These are phyloP conservation scores for Coemansia asiatica DNA, from an alignment of 192 early-diverging fungal species.

Conservation along the genomic window DNA sequence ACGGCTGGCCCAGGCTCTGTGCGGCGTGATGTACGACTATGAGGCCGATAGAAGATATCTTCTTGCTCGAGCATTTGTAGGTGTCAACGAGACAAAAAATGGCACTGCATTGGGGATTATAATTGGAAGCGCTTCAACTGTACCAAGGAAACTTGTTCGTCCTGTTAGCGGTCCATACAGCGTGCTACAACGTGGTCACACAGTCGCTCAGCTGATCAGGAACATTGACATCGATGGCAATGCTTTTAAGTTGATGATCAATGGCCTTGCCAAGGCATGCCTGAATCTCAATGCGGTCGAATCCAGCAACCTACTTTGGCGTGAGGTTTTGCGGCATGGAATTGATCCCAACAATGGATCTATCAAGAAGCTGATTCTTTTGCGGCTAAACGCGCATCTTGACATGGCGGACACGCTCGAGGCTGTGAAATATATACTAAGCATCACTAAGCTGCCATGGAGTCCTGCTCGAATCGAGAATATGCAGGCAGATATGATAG, in stretches of 20 bases:
- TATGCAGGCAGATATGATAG: neutral
- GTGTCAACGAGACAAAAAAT: neutral
- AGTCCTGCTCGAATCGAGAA: neutral
- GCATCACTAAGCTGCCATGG: neutral
- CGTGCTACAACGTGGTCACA: neutral
- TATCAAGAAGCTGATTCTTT: slow-evolving; percentile 15
- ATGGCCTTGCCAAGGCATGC: neutral
- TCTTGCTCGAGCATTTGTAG: neutral
- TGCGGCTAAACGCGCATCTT: slow-evolving; percentile 15
- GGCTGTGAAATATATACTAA: slow-evolving; percentile 19
- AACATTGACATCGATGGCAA: neutral
- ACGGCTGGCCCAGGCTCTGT: neutral
- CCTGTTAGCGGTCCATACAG: neutral
- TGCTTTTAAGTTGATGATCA: neutral
- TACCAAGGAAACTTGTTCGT: neutral
- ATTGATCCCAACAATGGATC: slow-evolving; percentile 15
- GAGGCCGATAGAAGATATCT: slow-evolving; percentile 6
- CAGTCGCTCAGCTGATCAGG: slow-evolving; percentile 2
- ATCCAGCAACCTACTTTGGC: slow-evolving; percentile 29
- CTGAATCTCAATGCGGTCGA: slow-evolving; percentile 13
- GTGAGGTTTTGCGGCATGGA: slow-evolving; percentile 36
- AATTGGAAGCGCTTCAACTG: neutral
- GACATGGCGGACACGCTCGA: slow-evolving; percentile 18
- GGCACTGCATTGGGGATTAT: neutral
- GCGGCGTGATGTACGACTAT: neutral